phyloP scores from a whole-genome alignment of 371 early-diverging fungal species.

The Circinella umbellata region DNA sequence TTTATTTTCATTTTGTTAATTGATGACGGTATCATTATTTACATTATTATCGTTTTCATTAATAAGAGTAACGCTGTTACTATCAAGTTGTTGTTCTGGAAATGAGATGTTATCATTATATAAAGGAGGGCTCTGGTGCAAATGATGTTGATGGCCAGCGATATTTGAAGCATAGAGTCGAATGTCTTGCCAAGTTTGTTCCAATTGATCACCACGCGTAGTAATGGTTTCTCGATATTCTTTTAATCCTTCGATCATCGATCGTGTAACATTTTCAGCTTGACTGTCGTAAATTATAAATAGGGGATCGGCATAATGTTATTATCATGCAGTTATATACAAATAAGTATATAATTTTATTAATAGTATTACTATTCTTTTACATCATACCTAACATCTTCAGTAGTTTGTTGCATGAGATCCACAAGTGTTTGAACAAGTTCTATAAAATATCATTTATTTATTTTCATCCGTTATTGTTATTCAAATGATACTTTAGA shows the following conservation, averaged over 20 bases:
- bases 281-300: background rate
- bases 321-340: background rate
- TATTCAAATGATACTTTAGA: background rate
- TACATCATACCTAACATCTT: background rate
- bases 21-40: no score
- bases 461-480: background rate
- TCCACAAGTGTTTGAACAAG: constrained; percentile 3
- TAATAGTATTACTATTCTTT: no score
- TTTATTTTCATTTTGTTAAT: no score
- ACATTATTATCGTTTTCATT: no score
- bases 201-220: background rate
- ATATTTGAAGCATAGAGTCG: background rate
- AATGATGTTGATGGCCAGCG: background rate
- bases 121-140: background rate
- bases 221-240: background rate
- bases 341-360: no score
- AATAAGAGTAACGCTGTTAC: no score
- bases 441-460: background rate
- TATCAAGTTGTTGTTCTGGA: no score
- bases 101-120: no score
- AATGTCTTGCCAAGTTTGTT: constrained; percentile 9
- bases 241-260: background rate
- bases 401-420: constrained; percentile 1
- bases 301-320: background rate
- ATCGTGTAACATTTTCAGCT: background rate